phyloP scores from a whole-genome alignment of 1,284 basidiomycete species.

The Ustilago bromivora region DNA sequence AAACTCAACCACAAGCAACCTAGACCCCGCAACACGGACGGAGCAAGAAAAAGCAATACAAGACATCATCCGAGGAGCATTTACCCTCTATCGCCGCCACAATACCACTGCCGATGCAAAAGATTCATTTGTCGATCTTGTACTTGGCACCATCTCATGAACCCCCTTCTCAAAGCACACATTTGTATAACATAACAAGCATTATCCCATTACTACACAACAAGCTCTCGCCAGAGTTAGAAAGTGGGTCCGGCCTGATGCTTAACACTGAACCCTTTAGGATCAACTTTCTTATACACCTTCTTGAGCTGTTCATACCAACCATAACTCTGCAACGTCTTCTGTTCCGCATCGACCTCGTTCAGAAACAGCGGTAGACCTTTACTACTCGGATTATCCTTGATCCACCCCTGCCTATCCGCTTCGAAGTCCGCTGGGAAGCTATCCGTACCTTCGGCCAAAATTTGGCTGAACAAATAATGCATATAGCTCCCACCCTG shows the following conservation, averaged over 20 bases:
- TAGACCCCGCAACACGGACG: no score
- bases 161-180: neutral
- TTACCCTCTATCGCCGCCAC: constrained; percentile 15
- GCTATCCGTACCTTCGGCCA: neutral
- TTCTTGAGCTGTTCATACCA: constrained; percentile 30
- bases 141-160: constrained; percentile 13
- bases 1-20: neutral
- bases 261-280: constrained; percentile 21
- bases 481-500: constrained; percentile 22
- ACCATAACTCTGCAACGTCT: constrained; percentile 36
- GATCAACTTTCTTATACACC: constrained; percentile 40
- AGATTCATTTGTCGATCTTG: constrained; percentile 22
- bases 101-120: neutral
- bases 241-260: constrained; percentile 31
- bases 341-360: constrained; percentile 43
- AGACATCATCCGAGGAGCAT: constrained; percentile 37
- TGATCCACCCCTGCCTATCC: constrained; percentile 12
- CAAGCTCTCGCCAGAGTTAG: neutral
- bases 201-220: neutral
- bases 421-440: constrained; percentile 27
- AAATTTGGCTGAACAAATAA: constrained; percentile 19
- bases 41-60: constrained; percentile 21
- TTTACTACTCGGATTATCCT: constrained; percentile 11
- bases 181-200: neutral
- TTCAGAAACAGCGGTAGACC: constrained; percentile 55